Evolutionary conservation across 805 yeast species (phyloP).

Genomic region (Hanseniaspora hatyaiensis): DNA sequence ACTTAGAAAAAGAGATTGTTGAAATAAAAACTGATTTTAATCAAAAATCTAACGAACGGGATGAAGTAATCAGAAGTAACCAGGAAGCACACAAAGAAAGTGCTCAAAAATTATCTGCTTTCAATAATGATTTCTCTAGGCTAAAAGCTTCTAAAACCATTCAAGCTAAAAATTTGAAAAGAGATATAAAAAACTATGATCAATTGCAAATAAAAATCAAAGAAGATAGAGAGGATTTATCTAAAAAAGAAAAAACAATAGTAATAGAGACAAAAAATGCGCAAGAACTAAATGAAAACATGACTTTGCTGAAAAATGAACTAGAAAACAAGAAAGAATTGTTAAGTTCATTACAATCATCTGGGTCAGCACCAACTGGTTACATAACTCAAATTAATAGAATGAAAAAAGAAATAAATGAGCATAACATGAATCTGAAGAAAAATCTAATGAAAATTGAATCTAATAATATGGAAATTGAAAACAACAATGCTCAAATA

Average conservation of each 20-base stretch:
- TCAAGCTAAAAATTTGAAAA: slow-evolving; percentile 44
- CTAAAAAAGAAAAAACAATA: slow-evolving; percentile 29
- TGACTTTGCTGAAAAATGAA: slow-evolving; percentile 37
- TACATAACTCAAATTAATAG: slow-evolving; percentile 60
- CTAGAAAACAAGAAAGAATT: slow-evolving; percentile 61
- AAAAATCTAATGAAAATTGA: slow-evolving; percentile 48
- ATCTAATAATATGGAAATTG: slow-evolving; percentile 44
- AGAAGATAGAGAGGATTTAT: slow-evolving; percentile 29
- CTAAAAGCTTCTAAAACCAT: slow-evolving; percentile 52
- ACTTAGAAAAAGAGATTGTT: slow-evolving; percentile 43
- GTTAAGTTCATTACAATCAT: slow-evolving; percentile 70
- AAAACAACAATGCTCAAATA: slow-evolving; percentile 37
- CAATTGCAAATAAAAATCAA: slow-evolving; percentile 29
- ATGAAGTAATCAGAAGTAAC: slow-evolving; percentile 41
- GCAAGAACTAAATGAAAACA: slow-evolving; percentile 31
- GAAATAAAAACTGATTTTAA: slow-evolving; percentile 47
- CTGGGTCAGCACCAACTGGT: slow-evolving; percentile 78
- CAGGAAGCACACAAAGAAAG: slow-evolving; percentile 50
- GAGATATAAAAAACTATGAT: slow-evolving; percentile 35
- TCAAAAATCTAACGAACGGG: slow-evolving; percentile 41
- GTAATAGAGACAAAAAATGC: slow-evolving; percentile 37
- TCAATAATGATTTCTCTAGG: slow-evolving; percentile 57
- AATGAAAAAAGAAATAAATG: slow-evolving; percentile 45
- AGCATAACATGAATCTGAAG: slow-evolving; percentile 44
- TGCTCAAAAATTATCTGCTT: slow-evolving; percentile 44